Percentiles rank a stretch among this genome's conserved stretches.
Evolutionary conservation across 1,284 basidiomycete species (phyloP).

Genomic region (Caloboletus inedulis): DNA sequence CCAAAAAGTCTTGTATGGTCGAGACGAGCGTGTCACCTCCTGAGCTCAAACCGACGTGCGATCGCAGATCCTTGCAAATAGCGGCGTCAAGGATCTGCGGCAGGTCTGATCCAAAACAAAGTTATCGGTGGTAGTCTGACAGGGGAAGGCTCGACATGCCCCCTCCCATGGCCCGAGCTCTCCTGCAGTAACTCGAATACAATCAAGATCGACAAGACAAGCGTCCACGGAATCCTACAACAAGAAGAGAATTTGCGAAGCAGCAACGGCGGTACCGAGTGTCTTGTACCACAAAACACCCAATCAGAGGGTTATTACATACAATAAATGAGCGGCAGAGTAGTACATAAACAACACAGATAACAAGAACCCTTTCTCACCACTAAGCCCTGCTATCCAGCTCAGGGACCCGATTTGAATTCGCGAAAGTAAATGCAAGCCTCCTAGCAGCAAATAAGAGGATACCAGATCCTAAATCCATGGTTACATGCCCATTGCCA

Average conservation of each 20-base stretch:
- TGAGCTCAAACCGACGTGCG: neutral
- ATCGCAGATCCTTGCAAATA: slow-evolving; percentile 14
- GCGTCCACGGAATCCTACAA: neutral
- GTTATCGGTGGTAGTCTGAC: neutral
- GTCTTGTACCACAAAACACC: neutral
- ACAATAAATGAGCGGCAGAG: slow-evolving; percentile 7
- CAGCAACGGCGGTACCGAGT: neutral
- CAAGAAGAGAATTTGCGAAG: slow-evolving; percentile 6
- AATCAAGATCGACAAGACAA: neutral
- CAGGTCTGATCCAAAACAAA: neutral
- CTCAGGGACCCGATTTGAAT: neutral
- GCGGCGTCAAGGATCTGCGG: neutral
- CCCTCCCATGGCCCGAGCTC: too few species aligned
- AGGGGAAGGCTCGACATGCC: too few species aligned
- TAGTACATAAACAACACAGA: slow-evolving; percentile 7
- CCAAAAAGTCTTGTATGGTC: neutral
- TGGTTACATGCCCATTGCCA: slow-evolving; percentile 30
- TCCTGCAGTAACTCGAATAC: too few species aligned
- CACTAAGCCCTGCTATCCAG: slow-evolving; percentile 1
- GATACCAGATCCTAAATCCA: neutral
- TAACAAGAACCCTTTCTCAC: neutral
- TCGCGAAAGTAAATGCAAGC: neutral
- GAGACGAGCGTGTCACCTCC: neutral
- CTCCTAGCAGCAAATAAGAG: neutral
- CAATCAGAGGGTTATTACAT: neutral